A percentile compares a stretch with the other conserved stretches of the same genome.
phyloP scores from a whole-genome alignment of 2,329 filamentous ascomycete species.

The Paracoccidioides lutzii region DNA sequence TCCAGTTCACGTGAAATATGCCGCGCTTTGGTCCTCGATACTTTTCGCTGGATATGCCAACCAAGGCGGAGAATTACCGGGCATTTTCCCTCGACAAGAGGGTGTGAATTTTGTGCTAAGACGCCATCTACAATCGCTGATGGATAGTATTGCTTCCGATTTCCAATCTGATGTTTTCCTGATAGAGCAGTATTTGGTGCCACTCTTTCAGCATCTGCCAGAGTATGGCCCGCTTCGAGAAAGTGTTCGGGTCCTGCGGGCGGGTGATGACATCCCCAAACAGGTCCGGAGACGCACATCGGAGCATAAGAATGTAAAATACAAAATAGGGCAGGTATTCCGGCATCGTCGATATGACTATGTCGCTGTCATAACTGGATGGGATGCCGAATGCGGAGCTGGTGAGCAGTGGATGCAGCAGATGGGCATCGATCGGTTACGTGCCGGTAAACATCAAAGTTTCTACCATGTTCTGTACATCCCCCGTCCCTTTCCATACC shows the following conservation, averaged over 20 bases:
- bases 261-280: conserved; percentile 44
- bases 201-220: conserved; percentile 41
- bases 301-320: conserved; percentile 41
- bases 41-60: conserved; percentile 35
- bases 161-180: conserved; percentile 61
- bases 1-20: conserved; percentile 53
- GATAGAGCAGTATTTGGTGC: conserved; percentile 54
- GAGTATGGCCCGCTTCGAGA: conserved; percentile 44
- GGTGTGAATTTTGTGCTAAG: conserved; percentile 40
- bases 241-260: conserved; percentile 43
- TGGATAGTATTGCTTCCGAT: conserved; percentile 50
- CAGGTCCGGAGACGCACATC: conserved; percentile 26
- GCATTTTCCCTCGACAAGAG: conserved; percentile 19
- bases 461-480: conserved; percentile 85
- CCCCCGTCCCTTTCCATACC: background rate
- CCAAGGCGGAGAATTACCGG: conserved; percentile 1
- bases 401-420: conserved; percentile 51
- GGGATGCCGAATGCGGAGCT: conserved; percentile 52
- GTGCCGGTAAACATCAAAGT: conserved; percentile 50
- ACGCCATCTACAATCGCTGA: conserved; percentile 51
- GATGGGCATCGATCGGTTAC: conserved; percentile 49
- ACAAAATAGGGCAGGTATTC: conserved; percentile 71
- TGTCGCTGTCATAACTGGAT: conserved; percentile 74
- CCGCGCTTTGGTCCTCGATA: conserved; percentile 57
- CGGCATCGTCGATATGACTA: conserved; percentile 67